phyloP scores from a whole-genome alignment of 139 green algal genomes.

The Desmodesmus armatus region DNA sequence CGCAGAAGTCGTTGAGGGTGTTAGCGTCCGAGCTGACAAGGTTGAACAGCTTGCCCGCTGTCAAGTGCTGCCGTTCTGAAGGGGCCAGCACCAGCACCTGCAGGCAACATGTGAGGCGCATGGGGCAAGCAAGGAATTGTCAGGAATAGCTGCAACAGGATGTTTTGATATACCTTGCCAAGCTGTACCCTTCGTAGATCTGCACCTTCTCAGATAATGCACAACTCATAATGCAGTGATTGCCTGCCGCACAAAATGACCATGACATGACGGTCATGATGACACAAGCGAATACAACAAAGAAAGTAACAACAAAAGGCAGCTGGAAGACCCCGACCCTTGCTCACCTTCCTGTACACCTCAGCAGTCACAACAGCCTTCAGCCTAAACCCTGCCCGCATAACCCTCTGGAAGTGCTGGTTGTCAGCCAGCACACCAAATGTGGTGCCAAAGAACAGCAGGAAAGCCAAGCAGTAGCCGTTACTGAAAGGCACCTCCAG shows the following conservation, averaged over 20 bases:
- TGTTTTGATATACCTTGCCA: neutral
- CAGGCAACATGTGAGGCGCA: too few species aligned
- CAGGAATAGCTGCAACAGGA: too few species aligned
- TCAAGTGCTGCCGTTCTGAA: conserved; percentile 53
- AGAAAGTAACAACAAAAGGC: neutral
- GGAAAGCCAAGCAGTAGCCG: conserved; percentile 48
- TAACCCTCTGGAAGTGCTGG: conserved; percentile 64
- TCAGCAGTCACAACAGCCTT: conserved; percentile 66
- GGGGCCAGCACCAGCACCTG: conserved; percentile 58
- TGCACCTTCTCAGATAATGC: neutral
- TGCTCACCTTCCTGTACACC: conserved; percentile 62
- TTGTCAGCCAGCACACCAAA: conserved; percentile 65
- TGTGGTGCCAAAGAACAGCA: conserved; percentile 56
- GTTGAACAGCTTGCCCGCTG: conserved; percentile 64
- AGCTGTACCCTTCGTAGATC: neutral
- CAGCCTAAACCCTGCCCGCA: conserved; percentile 67
- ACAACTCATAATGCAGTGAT: too few species aligned
- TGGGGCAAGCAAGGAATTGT: too few species aligned
- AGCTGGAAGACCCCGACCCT: neutral
- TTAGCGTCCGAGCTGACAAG: conserved; percentile 68
- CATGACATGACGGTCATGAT: too few species aligned
- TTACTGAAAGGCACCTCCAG: neutral
- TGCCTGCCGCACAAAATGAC: neutral
- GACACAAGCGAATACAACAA: too few species aligned
- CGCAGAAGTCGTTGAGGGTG: conserved; percentile 64